phyloP scores from a whole-genome alignment of 345 rosid genomes.

The Abelmoschus esculentus region DNA sequence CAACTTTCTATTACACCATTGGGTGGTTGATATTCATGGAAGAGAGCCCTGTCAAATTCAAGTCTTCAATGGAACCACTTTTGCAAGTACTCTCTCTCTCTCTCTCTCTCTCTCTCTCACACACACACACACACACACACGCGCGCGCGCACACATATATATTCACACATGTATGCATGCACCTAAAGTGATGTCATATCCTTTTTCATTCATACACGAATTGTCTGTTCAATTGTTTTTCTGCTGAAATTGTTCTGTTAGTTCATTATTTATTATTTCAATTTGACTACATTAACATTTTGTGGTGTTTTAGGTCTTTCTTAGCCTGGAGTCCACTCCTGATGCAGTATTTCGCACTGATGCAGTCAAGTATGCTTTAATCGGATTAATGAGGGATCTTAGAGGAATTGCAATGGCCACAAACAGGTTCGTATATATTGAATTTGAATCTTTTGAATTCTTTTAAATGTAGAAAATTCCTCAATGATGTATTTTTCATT shows the following conservation, averaged over 20 bases:
- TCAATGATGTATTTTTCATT: not conserved
- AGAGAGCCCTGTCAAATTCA: slow-evolving; percentile 92
- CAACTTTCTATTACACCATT: slow-evolving; percentile 87
- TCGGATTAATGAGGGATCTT: slow-evolving; percentile 96
- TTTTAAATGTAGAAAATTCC: not conserved
- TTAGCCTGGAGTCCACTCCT: slow-evolving; percentile 80
- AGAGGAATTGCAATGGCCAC: slow-evolving; percentile 99
- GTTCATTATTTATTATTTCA: slow-evolving; percentile 9
- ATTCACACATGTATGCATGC: not conserved
- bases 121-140: not conserved
- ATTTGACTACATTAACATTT: slow-evolving; percentile 7
- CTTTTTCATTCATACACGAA: not conserved
- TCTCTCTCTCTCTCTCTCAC: not conserved
- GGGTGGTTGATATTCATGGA: slow-evolving; percentile 98
- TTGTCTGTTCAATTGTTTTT: slow-evolving; percentile 7
- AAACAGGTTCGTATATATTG: slow-evolving; percentile 43
- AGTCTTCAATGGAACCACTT: slow-evolving; percentile 94
- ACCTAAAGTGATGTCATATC: not conserved
- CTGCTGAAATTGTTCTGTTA: slow-evolving; percentile 8
- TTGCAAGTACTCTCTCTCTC: slow-evolving; percentile 45
- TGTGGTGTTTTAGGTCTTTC: slow-evolving; percentile 55
- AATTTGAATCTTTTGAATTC: not conserved
- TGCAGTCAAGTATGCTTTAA: slow-evolving; percentile 77
- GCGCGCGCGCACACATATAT: too few species aligned
- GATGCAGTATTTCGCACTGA: slow-evolving; percentile 87